Base-by-base conservation (phyloP, 1,284 basidiomycete species). In the Ceratobasidium sp. region DNA sequence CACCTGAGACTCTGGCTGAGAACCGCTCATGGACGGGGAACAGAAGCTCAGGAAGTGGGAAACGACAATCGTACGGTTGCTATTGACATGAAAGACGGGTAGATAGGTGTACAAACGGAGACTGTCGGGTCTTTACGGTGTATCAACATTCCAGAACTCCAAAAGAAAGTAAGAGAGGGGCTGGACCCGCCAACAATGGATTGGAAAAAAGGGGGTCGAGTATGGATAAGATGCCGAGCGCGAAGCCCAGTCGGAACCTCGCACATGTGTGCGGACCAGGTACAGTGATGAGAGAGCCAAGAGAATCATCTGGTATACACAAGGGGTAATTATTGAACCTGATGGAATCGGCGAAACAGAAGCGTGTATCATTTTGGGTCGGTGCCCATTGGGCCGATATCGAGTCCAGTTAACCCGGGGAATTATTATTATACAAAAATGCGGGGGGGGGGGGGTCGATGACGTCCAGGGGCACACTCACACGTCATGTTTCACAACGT, bases 211-310 rank as follows among this genome's bases (percentile, higher is more conserved):
- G 53, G 48, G 48, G 53, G 30, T 18, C 4, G 30, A 4, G 28
- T 10, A 57, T 28, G 28, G 53, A 57, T 26, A 50, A 57, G 53
- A 36, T 57, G 53, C 53, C 30, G 34, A 57, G 53, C n/a, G n/a
- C 5, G 53, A 57, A 57, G 53, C 34, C 6, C 21, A 26, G 4
- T 10, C 23, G 8, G 46, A 57, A 36, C 23, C 14, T 12, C 30
- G 4, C 53, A 57, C 53, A 57, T 28, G 30, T 28, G 53, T 21
- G 23, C 34, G 3, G 9, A 21, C n/a, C 53, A 57, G 53, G 53
- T 36, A 57, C 53, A 36, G 53, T 36, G 53, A n/a, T 57, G 53
- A 14, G 14, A 18, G 34, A 36, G 30, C 28, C 53, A n/a, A 57
- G 30, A n/a, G 16, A 57, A 34, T 21, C 8, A 8, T 46, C 48